These are phyloP conservation scores for Solioccasus polychromus DNA, from an alignment of 768 basidiomycete genomes.

Conservation along the genomic window DNA sequence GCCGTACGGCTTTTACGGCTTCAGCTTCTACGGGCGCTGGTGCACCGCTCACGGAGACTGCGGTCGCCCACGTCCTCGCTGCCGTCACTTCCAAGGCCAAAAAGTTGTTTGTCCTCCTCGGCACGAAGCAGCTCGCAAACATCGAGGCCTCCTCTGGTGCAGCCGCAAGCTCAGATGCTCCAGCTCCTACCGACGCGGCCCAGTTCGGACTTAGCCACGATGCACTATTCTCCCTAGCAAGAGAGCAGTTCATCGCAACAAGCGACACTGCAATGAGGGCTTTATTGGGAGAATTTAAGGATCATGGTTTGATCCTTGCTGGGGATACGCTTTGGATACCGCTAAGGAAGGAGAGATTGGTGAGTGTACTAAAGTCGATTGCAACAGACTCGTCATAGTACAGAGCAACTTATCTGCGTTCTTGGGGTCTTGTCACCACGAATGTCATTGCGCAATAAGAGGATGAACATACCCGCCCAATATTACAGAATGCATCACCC, in stretches of 20 bases:
- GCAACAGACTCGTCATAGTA: constrained; percentile 19
- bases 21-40: constrained; percentile 32
- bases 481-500: too few species aligned
- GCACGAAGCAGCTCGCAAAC: constrained; percentile 61
- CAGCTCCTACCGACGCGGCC: constrained; percentile 27
- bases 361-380: constrained; percentile 39
- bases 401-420: too few species aligned
- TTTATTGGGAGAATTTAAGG: constrained; percentile 85
- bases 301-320: constrained; percentile 78
- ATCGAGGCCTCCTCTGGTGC: constrained; percentile 31
- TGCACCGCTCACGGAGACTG: constrained; percentile 65
- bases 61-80: constrained; percentile 76
- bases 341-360: constrained; percentile 71
- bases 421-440: too few species aligned
- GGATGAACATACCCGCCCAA: too few species aligned
- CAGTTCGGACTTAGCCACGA: constrained; percentile 63
- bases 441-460: too few species aligned
- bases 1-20: constrained; percentile 21
- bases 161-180: constrained; percentile 4
- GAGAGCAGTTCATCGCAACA: constrained; percentile 84
- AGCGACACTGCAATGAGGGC: constrained; percentile 82
- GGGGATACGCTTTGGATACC: constrained; percentile 81
- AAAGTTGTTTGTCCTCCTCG: constrained; percentile 75
- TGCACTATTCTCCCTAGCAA: constrained; percentile 66
- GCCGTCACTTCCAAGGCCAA: constrained; percentile 87